Evolutionary conservation across 805 yeast species (phyloP).

Genomic region (Sungouiella thailandica): DNA sequence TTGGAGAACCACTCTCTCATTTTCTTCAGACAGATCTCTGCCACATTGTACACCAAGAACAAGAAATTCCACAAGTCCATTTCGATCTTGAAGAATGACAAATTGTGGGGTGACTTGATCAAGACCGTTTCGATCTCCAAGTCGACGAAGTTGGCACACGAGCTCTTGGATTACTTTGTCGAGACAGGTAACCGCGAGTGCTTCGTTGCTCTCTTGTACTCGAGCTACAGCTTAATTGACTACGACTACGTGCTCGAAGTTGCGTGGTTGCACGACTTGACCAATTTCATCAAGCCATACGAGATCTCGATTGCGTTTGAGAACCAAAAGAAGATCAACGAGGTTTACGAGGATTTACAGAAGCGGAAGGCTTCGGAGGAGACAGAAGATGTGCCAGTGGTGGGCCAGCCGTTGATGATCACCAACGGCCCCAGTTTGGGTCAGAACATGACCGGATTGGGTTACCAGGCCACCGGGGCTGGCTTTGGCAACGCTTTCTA

Average conservation of each 20-base stretch:
- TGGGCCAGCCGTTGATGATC: conserved; percentile 70
- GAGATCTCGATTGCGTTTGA: conserved; percentile 80
- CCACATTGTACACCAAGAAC: conserved; percentile 86
- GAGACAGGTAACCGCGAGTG: conserved; percentile 97
- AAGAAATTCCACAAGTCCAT: conserved; percentile 91
- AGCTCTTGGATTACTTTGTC: conserved; percentile 83
- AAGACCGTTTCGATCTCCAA: conserved; percentile 84
- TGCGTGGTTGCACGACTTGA: conserved; percentile 84
- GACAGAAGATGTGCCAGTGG: conserved; percentile 43
- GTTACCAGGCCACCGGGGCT: conserved; percentile 67
- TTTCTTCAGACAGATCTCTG: conserved; percentile 95
- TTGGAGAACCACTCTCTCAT: conserved; percentile 86
- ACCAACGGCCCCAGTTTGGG: conserved; percentile 63
- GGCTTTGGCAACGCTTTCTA: conserved; percentile 57
- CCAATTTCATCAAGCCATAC: conserved; percentile 87
- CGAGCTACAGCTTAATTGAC: conserved; percentile 74
- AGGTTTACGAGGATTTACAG: conserved; percentile 64
- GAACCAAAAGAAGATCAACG: conserved; percentile 61
- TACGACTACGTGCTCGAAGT: conserved; percentile 84
- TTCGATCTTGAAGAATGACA: conserved; percentile 83
- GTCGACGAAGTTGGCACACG: conserved; percentile 79
- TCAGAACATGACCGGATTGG: conserved; percentile 42
- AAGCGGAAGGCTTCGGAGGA: conserved; percentile 60
- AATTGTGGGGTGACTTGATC: conserved; percentile 91
- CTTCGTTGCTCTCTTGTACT: conserved; percentile 81